These are phyloP conservation scores for Colletotrichum simmondsii DNA, from an alignment of 2,329 filamentous ascomycete genomes.

Conservation along the genomic window DNA sequence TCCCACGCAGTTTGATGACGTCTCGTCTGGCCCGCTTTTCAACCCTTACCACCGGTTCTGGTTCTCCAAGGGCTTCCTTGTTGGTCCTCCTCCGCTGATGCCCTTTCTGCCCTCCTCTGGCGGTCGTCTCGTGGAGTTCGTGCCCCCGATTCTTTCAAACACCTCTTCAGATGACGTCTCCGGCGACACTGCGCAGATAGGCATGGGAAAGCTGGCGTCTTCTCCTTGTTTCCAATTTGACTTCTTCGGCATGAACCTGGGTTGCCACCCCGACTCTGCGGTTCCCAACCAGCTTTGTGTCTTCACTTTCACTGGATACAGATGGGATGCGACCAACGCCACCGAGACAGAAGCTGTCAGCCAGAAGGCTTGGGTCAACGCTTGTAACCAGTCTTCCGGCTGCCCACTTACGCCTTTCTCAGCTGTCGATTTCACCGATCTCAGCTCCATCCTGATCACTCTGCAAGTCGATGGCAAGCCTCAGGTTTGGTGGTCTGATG, in stretches of 20 bases:
- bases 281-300: conserved; percentile 49
- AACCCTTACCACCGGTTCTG: conserved; percentile 52
- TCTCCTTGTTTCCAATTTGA: conserved; percentile 52
- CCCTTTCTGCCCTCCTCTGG: conserved; percentile 52
- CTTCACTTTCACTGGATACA: conserved; percentile 54
- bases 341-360: conserved; percentile 42
- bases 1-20: conserved; percentile 47
- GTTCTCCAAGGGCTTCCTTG: conserved; percentile 54
- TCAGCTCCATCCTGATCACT: conserved; percentile 52
- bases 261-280: conserved; percentile 40
- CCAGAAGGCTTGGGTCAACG: conserved; percentile 52
- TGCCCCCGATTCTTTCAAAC: conserved; percentile 47
- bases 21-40: conserved; percentile 49
- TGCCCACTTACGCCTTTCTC: conserved; percentile 49
- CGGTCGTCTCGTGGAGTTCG: conserved; percentile 52
- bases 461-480: conserved; percentile 50
- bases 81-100: conserved; percentile 47
- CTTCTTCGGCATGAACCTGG: conserved; percentile 50
- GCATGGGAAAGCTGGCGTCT: conserved; percentile 49
- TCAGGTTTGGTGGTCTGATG: conserved; percentile 54
- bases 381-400: conserved; percentile 47
- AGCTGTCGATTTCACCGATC: conserved; percentile 50
- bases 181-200: conserved; percentile 51
- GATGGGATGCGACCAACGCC: conserved; percentile 44
- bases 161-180: conserved; percentile 36